phyloP scores from a whole-genome alignment of 495 filamentous ascomycete species.

The Cenococcum geophilum region DNA sequence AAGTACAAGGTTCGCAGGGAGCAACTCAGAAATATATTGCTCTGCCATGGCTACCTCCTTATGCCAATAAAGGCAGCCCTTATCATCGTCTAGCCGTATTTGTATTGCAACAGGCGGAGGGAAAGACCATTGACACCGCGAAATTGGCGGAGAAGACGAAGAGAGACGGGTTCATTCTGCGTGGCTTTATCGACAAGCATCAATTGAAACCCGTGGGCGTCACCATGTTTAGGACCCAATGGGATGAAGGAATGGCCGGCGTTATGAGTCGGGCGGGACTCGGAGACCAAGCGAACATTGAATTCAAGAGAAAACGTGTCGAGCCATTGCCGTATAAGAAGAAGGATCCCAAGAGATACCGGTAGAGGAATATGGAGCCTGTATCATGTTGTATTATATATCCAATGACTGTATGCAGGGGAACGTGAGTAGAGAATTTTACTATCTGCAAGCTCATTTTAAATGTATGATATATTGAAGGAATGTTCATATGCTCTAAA shows the following conservation, averaged over 20 bases:
- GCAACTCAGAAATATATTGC: constrained; percentile 35
- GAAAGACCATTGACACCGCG: constrained; percentile 53
- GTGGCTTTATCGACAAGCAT: constrained; percentile 63
- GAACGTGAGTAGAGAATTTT: neutral
- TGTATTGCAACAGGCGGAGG: constrained; percentile 69
- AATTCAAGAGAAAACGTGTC: constrained; percentile 70
- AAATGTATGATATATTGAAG: constrained; percentile 1
- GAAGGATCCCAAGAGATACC: constrained; percentile 36
- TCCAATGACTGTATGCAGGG: neutral
- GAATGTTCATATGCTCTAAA: neutral
- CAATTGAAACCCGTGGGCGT: constrained; percentile 69
- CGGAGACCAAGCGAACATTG: constrained; percentile 64
- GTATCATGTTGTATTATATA: constrained; percentile 4
- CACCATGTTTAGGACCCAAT: constrained; percentile 77
- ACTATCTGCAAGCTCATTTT: neutral
- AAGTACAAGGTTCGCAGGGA: constrained; percentile 46
- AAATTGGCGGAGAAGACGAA: constrained; percentile 49
- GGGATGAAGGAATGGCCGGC: constrained; percentile 76
- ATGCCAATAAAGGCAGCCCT: constrained; percentile 79
- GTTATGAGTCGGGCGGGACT: constrained; percentile 79
- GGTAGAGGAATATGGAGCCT: constrained; percentile 17
- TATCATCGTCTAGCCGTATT: constrained; percentile 86
- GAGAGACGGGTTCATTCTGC: constrained; percentile 64
- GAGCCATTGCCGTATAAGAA: constrained; percentile 46
- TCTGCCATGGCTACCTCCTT: constrained; percentile 77